These are phyloP conservation scores for Carallia pectinifolia DNA, from an alignment of 345 rosid species.

Conservation along the genomic window DNA sequence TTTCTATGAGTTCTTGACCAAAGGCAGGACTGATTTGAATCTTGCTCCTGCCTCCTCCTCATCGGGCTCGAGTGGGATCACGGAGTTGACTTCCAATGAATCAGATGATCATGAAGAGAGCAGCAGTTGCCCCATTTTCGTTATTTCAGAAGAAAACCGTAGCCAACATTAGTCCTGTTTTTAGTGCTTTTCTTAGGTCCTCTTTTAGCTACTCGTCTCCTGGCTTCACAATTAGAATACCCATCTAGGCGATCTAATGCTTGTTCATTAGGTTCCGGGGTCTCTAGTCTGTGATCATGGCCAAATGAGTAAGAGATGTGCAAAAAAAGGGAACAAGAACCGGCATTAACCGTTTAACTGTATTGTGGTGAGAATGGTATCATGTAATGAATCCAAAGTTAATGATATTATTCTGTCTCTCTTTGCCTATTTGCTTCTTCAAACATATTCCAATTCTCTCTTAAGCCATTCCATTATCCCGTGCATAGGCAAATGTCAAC, in stretches of 20 bases:
- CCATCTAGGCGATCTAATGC: constrained; percentile 29
- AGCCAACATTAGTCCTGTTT: constrained; percentile 12
- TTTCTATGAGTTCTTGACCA: constrained; percentile 77
- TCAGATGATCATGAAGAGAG: constrained; percentile 63
- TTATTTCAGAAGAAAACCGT: constrained; percentile 56
- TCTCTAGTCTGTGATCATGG: constrained; percentile 21
- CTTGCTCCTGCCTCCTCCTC: constrained; percentile 56
- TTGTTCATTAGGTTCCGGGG: constrained; percentile 21
- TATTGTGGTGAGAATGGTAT: constrained; percentile 17
- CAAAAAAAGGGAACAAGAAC: constrained; percentile 10
- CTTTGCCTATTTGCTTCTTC: constrained; percentile 1
- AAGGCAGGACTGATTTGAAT: constrained; percentile 55
- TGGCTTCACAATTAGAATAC: constrained; percentile 32
- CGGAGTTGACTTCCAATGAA: constrained; percentile 55
- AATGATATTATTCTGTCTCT: constrained; percentile 1
- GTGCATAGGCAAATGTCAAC: constrained; percentile 12
- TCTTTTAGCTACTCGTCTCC: constrained; percentile 13
- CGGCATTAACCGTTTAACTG: constrained; percentile 26
- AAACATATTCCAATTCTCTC: background rate
- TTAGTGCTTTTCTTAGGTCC: background rate
- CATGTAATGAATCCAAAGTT: constrained; percentile 8
- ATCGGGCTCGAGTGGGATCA: constrained; percentile 84
- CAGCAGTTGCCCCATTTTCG: constrained; percentile 68
- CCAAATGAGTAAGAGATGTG: constrained; percentile 13
- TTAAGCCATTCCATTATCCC: constrained; percentile 8